These are phyloP conservation scores for Magnaporthiopsis poae DNA, from an alignment of 2,329 filamentous ascomycete species.

Conservation along the genomic window DNA sequence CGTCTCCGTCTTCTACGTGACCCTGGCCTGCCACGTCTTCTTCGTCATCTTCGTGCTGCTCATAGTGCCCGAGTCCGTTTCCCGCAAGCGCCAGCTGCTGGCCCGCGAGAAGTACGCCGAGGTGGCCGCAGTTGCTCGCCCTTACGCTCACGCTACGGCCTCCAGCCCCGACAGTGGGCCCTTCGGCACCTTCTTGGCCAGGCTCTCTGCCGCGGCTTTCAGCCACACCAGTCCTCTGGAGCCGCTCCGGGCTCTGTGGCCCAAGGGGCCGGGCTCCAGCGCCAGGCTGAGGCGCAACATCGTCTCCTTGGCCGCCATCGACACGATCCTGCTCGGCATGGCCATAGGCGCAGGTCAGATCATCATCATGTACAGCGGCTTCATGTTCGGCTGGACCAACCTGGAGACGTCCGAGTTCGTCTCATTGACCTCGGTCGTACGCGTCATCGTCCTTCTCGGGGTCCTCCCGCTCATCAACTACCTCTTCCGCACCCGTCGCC, in stretches of 20 bases:
- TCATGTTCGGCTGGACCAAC: constrained; percentile 72
- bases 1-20: constrained; percentile 75
- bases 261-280: constrained; percentile 52
- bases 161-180: constrained; percentile 1
- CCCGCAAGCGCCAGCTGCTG: constrained; percentile 56
- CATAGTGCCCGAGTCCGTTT: constrained; percentile 75
- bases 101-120: constrained; percentile 58
- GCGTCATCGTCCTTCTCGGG: constrained; percentile 65
- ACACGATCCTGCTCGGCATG: constrained; percentile 72
- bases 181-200: constrained; percentile 21
- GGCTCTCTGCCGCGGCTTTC: constrained; percentile 23
- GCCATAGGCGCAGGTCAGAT: constrained; percentile 75
- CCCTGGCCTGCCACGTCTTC: constrained; percentile 58
- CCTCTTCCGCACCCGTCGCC: constrained; percentile 52
- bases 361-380: constrained; percentile 72
- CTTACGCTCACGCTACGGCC: neutral
- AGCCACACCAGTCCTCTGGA: constrained; percentile 54
- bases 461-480: constrained; percentile 70
- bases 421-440: constrained; percentile 64
- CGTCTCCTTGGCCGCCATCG: constrained; percentile 67
- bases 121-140: neutral
- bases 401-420: constrained; percentile 73
- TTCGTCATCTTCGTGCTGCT: constrained; percentile 66
- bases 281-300: constrained; percentile 65
- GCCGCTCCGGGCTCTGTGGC: constrained; percentile 69